Evolutionary conservation across 1,284 basidiomycete species (phyloP).

Genomic region (Entoloma clypeatum): DNA sequence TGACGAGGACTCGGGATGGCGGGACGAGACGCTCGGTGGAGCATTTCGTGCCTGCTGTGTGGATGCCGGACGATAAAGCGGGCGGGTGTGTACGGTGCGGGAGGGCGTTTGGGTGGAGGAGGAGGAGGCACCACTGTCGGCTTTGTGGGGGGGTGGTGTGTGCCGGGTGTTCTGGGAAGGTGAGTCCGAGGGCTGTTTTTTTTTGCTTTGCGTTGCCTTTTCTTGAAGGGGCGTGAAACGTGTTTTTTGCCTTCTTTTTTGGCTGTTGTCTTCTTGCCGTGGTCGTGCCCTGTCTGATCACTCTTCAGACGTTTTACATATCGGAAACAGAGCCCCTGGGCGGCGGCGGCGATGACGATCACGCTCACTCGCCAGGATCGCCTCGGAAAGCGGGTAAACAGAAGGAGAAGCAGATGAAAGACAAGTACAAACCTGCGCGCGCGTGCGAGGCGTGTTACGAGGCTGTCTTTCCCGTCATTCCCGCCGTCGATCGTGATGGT

Average conservation of each 20-base stretch:
- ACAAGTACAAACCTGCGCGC: conserved; percentile 60
- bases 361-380: too few relatives aligned
- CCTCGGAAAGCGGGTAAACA: too few relatives aligned
- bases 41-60: conserved; percentile 87
- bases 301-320: conserved; percentile 71
- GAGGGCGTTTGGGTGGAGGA: conserved; percentile 73
- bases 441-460: conserved; percentile 87
- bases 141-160: conserved; percentile 89
- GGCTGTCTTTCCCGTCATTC: conserved; percentile 71
- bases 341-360: too few relatives aligned
- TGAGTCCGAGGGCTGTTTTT: too few relatives aligned
- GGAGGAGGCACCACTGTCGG: conserved; percentile 86
- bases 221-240: too few relatives aligned
- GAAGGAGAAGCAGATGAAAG: too few relatives aligned
- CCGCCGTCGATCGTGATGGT: conserved; percentile 15
- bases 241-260: too few relatives aligned
- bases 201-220: too few relatives aligned
- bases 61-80: conserved; percentile 86
- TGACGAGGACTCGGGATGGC: conserved; percentile 20
- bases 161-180: conserved; percentile 75
- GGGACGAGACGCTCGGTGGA: conserved; percentile 58
- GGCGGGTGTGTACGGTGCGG: conserved; percentile 83
- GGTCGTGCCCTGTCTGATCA: neutral
- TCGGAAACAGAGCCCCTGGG: conserved; percentile 50
- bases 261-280: conserved; percentile 2